Conservation (phyloP, 352 stramenopile genomes). For the Phytophthora ramorum region DNA sequence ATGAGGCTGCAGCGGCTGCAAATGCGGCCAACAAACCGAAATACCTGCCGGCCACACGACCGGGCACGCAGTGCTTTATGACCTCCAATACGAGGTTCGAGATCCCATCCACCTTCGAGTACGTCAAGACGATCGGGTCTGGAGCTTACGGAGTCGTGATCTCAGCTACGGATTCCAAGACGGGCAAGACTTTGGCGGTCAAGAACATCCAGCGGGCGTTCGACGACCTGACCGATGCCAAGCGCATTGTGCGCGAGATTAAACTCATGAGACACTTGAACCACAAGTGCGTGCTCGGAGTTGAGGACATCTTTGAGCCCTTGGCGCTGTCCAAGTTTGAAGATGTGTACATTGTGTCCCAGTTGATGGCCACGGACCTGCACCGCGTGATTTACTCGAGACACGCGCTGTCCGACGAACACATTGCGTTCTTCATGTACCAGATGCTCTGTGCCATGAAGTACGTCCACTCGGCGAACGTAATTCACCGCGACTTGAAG, state of each 20-base stretch:
- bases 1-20: slow-evolving; percentile 63
- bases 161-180: slow-evolving; percentile 58
- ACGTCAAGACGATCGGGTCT: slow-evolving; percentile 89
- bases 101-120: slow-evolving; percentile 80
- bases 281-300: slow-evolving; percentile 89
- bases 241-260: slow-evolving; percentile 98
- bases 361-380: slow-evolving; percentile 92
- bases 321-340: slow-evolving; percentile 77
- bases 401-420: slow-evolving; percentile 84
- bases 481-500: slow-evolving; percentile 97
- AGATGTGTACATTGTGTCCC: slow-evolving; percentile 92
- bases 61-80: slow-evolving; percentile 83
- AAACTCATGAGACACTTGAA: slow-evolving; percentile 92
- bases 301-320: slow-evolving; percentile 83
- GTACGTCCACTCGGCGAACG: slow-evolving; percentile 93
- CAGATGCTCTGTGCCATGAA: slow-evolving; percentile 93
- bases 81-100: slow-evolving; percentile 88
- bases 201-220: slow-evolving; percentile 97
- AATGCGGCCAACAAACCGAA: slow-evolving; percentile 86
- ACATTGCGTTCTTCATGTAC: slow-evolving; percentile 92
- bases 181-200: slow-evolving; percentile 72
- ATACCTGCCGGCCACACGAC: slow-evolving; percentile 73
- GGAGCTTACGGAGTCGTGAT: slow-evolving; percentile 94
- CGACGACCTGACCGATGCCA: slow-evolving; percentile 98
- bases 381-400: slow-evolving; percentile 91